These are phyloP conservation scores for Pseudonitzschia delicatissima DNA, from an alignment of 108 stramenopile genomes.

Conservation along the genomic window DNA sequence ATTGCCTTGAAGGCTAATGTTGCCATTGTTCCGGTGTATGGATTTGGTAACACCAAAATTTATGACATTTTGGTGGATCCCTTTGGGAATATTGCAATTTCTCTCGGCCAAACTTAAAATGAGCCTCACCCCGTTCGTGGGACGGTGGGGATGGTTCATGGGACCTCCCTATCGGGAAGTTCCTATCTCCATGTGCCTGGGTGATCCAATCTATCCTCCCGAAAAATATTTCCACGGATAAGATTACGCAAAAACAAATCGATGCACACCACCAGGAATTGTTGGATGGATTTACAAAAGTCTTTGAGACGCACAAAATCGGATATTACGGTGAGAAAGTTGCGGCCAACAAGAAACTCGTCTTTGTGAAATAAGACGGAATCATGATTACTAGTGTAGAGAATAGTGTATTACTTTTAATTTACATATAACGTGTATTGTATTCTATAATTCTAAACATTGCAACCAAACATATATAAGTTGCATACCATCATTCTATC, in stretches of 20 bases:
- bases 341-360: not conserved
- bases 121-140: constrained; percentile 58
- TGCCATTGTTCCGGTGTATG: constrained; percentile 63
- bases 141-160: constrained; percentile 60
- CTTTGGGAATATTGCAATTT: constrained; percentile 50
- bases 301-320: constrained; percentile 62
- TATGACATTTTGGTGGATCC: constrained; percentile 65
- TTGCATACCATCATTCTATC: too few relatives aligned
- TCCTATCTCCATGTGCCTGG: constrained; percentile 48
- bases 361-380: too few relatives aligned
- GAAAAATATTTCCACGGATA: too few relatives aligned
- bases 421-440: too few relatives aligned
- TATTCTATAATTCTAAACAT: too few relatives aligned
- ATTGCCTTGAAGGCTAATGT: constrained; percentile 60
- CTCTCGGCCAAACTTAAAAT: constrained; percentile 36
- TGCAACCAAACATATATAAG: too few relatives aligned
- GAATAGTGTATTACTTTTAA: too few relatives aligned
- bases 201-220: constrained; percentile 58
- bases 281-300: constrained; percentile 43
- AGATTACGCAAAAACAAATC: constrained; percentile 53
- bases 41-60: constrained; percentile 57
- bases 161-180: constrained; percentile 50
- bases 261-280: constrained; percentile 57
- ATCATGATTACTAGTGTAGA: too few relatives aligned
- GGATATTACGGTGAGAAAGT: constrained; percentile 30